phyloP scores from a whole-genome alignment of 768 basidiomycete species.

The Suillus discolor region DNA sequence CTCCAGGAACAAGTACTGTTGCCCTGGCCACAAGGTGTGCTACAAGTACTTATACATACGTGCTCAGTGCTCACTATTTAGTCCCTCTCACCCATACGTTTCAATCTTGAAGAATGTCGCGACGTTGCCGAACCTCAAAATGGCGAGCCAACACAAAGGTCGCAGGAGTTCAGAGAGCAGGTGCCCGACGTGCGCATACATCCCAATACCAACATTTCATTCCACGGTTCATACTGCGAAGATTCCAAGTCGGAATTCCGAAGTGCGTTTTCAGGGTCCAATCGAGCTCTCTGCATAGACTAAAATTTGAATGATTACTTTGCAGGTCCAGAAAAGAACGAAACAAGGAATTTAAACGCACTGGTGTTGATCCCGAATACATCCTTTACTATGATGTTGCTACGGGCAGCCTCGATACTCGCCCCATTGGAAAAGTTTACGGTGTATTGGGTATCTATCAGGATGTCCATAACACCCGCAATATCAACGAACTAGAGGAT shows the following conservation, averaged over 20 bases:
- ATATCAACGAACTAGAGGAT: conserved; percentile 33
- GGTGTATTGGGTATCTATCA: conserved; percentile 28
- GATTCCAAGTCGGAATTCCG: conserved; percentile 7
- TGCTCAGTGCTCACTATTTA: neutral
- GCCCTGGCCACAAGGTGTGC: neutral
- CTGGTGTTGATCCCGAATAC: conserved; percentile 3
- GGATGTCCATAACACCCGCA: conserved; percentile 20
- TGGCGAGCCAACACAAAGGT: neutral
- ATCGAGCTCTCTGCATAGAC: neutral
- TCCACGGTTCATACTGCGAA: conserved; percentile 14
- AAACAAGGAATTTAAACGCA: conserved; percentile 1
- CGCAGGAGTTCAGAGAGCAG: neutral
- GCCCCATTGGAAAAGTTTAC: conserved; percentile 15
- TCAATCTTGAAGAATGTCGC: neutral
- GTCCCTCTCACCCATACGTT: neutral
- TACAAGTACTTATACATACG: neutral
- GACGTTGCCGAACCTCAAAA: neutral
- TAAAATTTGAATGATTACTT: neutral
- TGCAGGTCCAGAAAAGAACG: conserved; percentile 14
- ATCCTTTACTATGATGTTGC: conserved; percentile 15
- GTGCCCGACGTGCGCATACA: neutral
- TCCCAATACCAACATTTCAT: conserved; percentile 16
- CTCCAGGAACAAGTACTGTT: neutral
- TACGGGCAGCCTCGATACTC: conserved; percentile 10
- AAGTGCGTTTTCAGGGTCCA: conserved; percentile 3